phyloP scores from a whole-genome alignment of 257 asterid genomes.

The Handroanthus guayacan region DNA sequence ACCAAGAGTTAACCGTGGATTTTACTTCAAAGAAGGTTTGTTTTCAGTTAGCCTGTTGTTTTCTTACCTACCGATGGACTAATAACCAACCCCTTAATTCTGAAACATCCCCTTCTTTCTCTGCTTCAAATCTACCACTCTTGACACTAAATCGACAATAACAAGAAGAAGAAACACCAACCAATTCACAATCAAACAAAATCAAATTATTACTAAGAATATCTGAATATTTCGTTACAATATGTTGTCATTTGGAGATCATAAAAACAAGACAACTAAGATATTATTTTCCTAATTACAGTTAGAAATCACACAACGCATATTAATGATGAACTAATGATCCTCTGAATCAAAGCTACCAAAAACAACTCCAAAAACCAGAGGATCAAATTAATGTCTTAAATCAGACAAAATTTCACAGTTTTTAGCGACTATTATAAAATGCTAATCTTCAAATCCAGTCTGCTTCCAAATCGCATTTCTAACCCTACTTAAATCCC shows the following conservation, averaged over 20 bases:
- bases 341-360: constrained; percentile 45
- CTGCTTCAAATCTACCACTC: constrained; percentile 17
- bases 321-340: not conserved
- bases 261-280: not conserved
- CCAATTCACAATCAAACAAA: not conserved
- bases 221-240: not conserved
- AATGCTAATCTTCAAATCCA: constrained; percentile 72
- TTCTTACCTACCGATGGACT: constrained; percentile 51
- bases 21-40: constrained; percentile 35
- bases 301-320: constrained; percentile 36
- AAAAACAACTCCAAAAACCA: constrained; percentile 40
- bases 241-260: not conserved
- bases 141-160: constrained; percentile 24
- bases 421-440: not conserved
- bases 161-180: constrained; percentile 3
- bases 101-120: constrained; percentile 1
- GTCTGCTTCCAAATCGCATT: constrained; percentile 88
- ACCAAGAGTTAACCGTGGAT: not conserved
- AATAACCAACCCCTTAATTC: constrained; percentile 1
- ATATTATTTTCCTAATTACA: constrained; percentile 25
- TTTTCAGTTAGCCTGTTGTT: constrained; percentile 41
- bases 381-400: constrained; percentile 33
- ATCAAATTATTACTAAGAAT: not conserved
- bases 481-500: constrained; percentile 89
- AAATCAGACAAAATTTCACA: not conserved